Base-by-base conservation (phyloP, 1,284 basidiomycete genomes). In the Irpex sp. region DNA sequence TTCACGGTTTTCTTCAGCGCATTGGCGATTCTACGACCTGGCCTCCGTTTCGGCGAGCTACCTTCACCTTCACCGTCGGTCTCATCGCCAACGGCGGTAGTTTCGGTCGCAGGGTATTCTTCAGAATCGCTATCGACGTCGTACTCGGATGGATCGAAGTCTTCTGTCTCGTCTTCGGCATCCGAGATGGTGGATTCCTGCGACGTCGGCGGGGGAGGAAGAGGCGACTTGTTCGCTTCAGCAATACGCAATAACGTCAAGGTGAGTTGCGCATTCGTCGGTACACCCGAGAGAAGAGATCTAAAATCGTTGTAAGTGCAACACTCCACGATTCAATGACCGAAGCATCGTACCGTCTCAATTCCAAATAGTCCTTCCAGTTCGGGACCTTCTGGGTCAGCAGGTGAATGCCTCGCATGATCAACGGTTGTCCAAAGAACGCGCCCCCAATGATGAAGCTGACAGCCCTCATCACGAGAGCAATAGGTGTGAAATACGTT, bases 201-300 rank as follows among this genome's bases (percentile, higher is more conserved):
- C 9, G 71, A 65, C 0, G 68, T 67, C 0, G 79, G 79, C 5
- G 82, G 80, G 1, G 79, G 79, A 1, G 81, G 81, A 3, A 83
- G 68, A 0, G 81, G 82, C 0, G 75, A 70, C 61, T 78, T 76
- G 44, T 73, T 72, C 0, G 74, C 74, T 66, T 85, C 83, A 5
- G 77, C 79, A 34, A 84, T 77, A 13, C 83, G 77, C 2, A 85
- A 71, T 36, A 85, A 70, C 37, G 83, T 81, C 3, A 85, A 71
- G 0, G 82, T 81, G 48, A 85, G 76, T 66, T 86, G 85, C 4
- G 83, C 82, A 65, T 86, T 81, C 56, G 84, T 86, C 2, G 85
- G 85, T 0, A 84, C 82, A 8, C 81, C 77, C 21, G 75, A 78
- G 15, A 85, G 71, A 47, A 85, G 67, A 2, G 81, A 80, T 72